Evolutionary conservation across 257 asterid species (phyloP), one percentile per base, ranked within the genome.

Genomic region (Solanum chmielewskii): DNA sequence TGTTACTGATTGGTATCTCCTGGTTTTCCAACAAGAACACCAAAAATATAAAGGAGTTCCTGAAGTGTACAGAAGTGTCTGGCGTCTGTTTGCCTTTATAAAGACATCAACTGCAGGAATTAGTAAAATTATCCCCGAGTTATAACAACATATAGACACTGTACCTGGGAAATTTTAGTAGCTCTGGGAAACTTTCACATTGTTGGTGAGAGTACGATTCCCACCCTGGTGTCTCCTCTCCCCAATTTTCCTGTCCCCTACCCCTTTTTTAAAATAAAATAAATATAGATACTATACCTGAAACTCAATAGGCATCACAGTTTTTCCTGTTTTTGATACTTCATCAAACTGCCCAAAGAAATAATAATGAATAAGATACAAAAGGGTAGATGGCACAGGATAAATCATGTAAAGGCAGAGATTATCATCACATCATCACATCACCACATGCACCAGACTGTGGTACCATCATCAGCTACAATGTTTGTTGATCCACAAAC

Each of bases 271-370:
- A 64, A 11, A 64, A n/a, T 10, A 10, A 4, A n/a, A 64, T 5
- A 4, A 64, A 20, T 81, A 49, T 49, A 85, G 73, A 78, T n/a
- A 89, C 39, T 89, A 88, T 87, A 93, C 98, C 98, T 90, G 90
- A 87, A 95, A 94, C 85, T 91, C 92, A 87, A 93, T 42, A 9
- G 95, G 98, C 83, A 77, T 91, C 85, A 83, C 82, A 44, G 97
- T 94, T 90, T 86, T 91, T 52, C 98, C 98, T 11, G 88, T 81
- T 35, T 25, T 86, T 7, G 96, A 93, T 80, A 92, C 42, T 88
- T 92, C 98, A 84, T 94, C 98, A 86, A 92, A 93, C 98, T 95
- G 96, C 83, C 84, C 49, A 91, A 60, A 41, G 59, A 16, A 87
- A 86, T 13, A 81, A 84, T 31, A 64, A 49, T 52, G 70, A 84